Percentiles rank a stretch among this genome's conserved stretches.
phyloP scores from a whole-genome alignment of 1,139 yeast species.

The Debaryomyces subglobosus region DNA sequence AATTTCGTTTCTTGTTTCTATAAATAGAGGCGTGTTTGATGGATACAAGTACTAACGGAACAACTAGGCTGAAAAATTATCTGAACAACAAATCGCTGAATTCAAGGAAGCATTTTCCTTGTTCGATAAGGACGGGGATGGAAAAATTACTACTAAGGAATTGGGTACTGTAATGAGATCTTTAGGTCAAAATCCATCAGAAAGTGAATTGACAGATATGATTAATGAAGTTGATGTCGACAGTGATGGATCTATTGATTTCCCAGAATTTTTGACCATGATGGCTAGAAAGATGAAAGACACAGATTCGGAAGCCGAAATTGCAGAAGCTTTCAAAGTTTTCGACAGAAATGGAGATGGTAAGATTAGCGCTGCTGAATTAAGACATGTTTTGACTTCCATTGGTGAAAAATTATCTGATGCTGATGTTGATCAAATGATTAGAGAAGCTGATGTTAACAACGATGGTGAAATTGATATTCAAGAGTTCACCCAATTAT shows the following conservation, averaged over 20 bases:
- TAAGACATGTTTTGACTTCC: slow-evolving; percentile 93
- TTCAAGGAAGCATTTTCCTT: slow-evolving; percentile 97
- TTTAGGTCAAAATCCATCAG: slow-evolving; percentile 94
- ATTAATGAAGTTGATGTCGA: slow-evolving; percentile 95
- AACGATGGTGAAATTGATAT: slow-evolving; percentile 96
- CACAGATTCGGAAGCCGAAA: slow-evolving; percentile 95
- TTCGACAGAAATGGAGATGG: slow-evolving; percentile 96
- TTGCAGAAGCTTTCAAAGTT: slow-evolving; percentile 96
- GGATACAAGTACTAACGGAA: slow-evolving; percentile 2
- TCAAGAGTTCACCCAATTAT: slow-evolving; percentile 86
- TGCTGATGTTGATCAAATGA: slow-evolving; percentile 96
- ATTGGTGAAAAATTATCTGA: slow-evolving; percentile 96
- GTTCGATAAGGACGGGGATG: slow-evolving; percentile 95
- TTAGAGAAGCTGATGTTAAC: slow-evolving; percentile 92
- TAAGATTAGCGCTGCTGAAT: slow-evolving; percentile 92
- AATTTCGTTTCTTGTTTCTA: background rate
- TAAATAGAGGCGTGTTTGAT: background rate
- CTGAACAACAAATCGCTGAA: slow-evolving; percentile 95
- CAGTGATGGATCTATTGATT: slow-evolving; percentile 93
- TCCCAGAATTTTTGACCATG: slow-evolving; percentile 81
- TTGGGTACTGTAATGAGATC: slow-evolving; percentile 98
- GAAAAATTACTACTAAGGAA: slow-evolving; percentile 92
- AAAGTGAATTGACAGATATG: slow-evolving; percentile 93
- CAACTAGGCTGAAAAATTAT: slow-evolving; percentile 74
- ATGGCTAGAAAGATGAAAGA: slow-evolving; percentile 97